Base-by-base conservation (phyloP, 192 early-diverging fungal species). In the Obelidium mucronatum region DNA sequence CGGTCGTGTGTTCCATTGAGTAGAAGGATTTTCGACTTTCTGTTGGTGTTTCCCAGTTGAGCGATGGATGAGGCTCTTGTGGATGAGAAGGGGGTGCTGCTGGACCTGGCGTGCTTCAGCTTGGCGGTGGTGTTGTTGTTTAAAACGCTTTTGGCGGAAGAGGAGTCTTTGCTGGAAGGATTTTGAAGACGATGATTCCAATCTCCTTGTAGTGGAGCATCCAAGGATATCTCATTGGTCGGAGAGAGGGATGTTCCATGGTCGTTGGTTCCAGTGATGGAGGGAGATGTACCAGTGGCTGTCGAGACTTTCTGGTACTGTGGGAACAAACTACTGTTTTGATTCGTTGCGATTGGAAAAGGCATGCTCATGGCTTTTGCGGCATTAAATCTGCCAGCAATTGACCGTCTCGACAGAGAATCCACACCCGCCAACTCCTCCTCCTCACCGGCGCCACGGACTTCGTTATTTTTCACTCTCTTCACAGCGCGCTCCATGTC, bases 1-100 rank as follows among this genome's bases (percentile, higher is more conserved):
- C 91, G 81, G 64, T 93, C 92, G 54, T 78, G 83, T 5, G 88
- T 85, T 0, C 91, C 91, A 44, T 92, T 92, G 30, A 93, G 79
- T 56, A 93, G 82, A 34, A 92, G 82, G 24, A 93, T 80, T 73
- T 93, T 93, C 76, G 40, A 67, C 4, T 80, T 77, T n/a, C 4
- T 34, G 31, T 28, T 54, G 48, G 33, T 40, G 40, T 52, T n/a
- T 28, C 2, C 13, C 48, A 30, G 26, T 40, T 19, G 40, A 24
- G 26, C 11, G n/a, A 28, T 0, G 8, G 8, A 15, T 19, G 44
- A 15, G 44, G 19, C 8, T 6, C 19, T 48, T 48, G 44, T 48
- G 44, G 44, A 8, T 28, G 24, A 8, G 8, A 8, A 28, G 55
- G 55, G 24, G 55, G 24, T 22, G 22, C 8, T 8, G 55, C 0